These are phyloP conservation scores for Tubosaeta sp. DNA, from an alignment of 768 basidiomycete genomes.

Conservation along the genomic window DNA sequence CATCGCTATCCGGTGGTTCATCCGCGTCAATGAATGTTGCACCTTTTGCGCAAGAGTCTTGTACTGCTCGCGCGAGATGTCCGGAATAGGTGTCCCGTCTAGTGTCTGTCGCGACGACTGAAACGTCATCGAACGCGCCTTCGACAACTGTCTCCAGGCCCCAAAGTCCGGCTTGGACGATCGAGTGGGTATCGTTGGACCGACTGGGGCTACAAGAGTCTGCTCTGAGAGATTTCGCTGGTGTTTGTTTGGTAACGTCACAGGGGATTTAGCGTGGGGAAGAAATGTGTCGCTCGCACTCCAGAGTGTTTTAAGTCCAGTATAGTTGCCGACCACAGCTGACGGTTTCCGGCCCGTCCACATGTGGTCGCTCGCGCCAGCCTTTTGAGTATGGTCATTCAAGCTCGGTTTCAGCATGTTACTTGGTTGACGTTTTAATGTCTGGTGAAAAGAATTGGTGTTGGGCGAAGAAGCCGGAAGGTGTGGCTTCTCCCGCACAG, in stretches of 20 bases:
- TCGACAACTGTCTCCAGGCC: not conserved
- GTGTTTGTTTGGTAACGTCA: conserved; percentile 13
- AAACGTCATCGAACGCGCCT: not conserved
- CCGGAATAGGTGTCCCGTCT: not conserved
- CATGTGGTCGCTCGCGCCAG: not conserved
- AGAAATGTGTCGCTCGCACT: conserved; percentile 17
- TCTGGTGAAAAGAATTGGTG: not conserved
- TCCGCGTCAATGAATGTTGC: not conserved
- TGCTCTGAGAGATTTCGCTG: conserved; percentile 6
- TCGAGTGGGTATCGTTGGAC: not conserved
- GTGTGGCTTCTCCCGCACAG: not conserved
- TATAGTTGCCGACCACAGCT: not conserved
- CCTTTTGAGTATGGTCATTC: not conserved
- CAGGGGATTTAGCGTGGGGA: conserved; percentile 18
- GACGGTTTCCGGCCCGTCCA: not conserved
- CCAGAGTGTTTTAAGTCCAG: conserved; percentile 7
- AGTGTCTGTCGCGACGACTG: not conserved
- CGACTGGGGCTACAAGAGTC: not conserved
- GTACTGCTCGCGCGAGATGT: not conserved
- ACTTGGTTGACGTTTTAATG: not conserved
- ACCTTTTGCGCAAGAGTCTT: not conserved
- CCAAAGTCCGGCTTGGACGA: not conserved
- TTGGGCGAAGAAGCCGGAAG: not conserved
- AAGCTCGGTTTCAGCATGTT: not conserved
- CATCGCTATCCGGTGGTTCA: not conserved